Evolutionary conservation across 257 asterid species (phyloP), one percentile per base, ranked within the genome.

Genomic region (Eustoma russellianum): DNA sequence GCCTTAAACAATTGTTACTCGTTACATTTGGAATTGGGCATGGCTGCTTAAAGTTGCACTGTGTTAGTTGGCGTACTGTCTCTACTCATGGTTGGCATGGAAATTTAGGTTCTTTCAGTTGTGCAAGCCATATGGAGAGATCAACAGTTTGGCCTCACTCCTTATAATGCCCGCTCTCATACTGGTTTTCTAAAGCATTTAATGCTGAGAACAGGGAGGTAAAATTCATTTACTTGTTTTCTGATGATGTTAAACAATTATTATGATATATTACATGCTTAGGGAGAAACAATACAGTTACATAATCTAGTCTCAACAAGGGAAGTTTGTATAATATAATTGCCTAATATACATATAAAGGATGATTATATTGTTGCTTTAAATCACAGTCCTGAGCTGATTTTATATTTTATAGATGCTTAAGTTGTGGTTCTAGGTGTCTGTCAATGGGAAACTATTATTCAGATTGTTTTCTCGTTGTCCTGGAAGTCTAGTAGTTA

Each of bases 181-280:
- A 66, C 50, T 51, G 96, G 96, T 41, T 84, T 84, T 71, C 70
- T 91, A 75, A 91, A 87, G 88, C 96, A 91, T 77, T 77, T 91
- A 65, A 79, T 91, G 88, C 85, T 91, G 63, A 78, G 96, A 80
- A 71, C 75, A 55, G 98, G 98, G 76, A 87, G 98, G 98, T 91
- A 77, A 44, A 30, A 33, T 46, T 43, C 45, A 33, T 28, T 33
- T 17, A 38, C 24, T 50, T 61, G 49, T 18, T 43, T 14, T 17
- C 13, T 9, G 14, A 9, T 40, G 33, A 59, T 13, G 19, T 55
- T 17, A 40, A 17, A 48, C 28, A 18, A 28, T 16, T 49, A 2
- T 3, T 15, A 13, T 16, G 50, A 28, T 43, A 11, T 52, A 30
- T 12, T n/a, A 40, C 33, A 52, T 61, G 52, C 34, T 16, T 16